Percentiles rank a stretch among this genome's conserved stretches.
Conservation (phyloP, 2,329 filamentous ascomycete genomes). For the Cadophora gregata region DNA sequence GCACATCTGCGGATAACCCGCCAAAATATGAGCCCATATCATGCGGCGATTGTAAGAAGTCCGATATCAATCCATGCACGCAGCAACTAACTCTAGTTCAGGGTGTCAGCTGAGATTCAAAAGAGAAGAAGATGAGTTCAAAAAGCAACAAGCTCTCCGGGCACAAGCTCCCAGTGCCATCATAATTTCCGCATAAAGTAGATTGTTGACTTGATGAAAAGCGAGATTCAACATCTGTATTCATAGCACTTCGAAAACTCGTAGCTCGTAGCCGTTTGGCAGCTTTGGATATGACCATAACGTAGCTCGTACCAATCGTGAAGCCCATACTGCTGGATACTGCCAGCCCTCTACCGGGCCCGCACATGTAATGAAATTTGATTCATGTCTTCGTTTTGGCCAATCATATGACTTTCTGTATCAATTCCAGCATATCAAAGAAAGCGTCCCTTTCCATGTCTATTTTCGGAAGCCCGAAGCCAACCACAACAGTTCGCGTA, state of each 20-base stretch:
- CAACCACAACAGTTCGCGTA: constrained; percentile 64
- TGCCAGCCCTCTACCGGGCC: background rate
- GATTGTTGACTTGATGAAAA: background rate
- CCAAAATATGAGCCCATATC: constrained; percentile 58
- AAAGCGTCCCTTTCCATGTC: constrained; percentile 58
- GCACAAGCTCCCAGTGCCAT: constrained; percentile 39
- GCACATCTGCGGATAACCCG: constrained; percentile 52
- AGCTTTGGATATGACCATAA: background rate
- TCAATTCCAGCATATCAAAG: constrained; percentile 69
- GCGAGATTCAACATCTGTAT: constrained; percentile 5
- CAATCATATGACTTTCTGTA: constrained; percentile 55
- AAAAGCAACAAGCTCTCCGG: constrained; percentile 32
- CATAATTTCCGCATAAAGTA: constrained; percentile 34
- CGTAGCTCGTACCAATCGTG: no score
- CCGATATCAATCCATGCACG: background rate
- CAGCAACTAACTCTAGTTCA: constrained; percentile 23
- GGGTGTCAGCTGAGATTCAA: constrained; percentile 44
- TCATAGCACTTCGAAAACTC: constrained; percentile 9
- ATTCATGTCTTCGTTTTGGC: background rate
- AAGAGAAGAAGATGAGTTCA: constrained; percentile 38
- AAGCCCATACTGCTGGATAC: background rate
- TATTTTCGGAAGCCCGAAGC: constrained; percentile 61
- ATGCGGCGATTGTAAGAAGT: constrained; percentile 51
- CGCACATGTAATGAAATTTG: background rate
- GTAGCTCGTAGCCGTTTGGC: background rate